Conservation (phyloP, 352 stramenopile species). For the Phytophthora fragariae region DNA sequence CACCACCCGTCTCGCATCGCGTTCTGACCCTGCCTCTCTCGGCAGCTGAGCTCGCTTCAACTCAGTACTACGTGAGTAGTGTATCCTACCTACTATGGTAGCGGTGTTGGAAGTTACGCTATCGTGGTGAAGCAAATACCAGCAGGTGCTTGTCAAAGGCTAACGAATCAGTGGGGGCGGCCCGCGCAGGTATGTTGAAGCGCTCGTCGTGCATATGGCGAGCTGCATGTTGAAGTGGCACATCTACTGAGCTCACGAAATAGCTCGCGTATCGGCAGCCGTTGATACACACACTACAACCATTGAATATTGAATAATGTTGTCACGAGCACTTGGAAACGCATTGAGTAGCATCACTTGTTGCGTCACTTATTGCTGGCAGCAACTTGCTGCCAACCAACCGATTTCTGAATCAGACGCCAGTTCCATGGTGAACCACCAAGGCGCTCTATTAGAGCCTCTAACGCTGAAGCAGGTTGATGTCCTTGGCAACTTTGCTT, state of each 20-base stretch:
- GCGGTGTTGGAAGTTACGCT: neutral
- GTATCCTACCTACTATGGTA: no score
- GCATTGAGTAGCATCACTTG: neutral
- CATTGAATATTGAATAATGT: no score
- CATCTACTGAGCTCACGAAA: neutral
- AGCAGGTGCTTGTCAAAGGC: neutral
- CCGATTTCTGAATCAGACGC: neutral
- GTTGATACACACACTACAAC: neutral
- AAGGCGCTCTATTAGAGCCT: no score
- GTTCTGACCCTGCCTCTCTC: conserved; percentile 7
- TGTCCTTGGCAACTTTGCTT: neutral
- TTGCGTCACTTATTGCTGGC: no score
- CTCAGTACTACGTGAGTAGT: neutral
- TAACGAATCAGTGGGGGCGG: no score
- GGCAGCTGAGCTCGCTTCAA: conserved; percentile 2
- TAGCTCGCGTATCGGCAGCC: no score
- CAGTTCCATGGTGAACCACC: neutral
- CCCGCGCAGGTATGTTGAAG: neutral
- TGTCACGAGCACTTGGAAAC: neutral
- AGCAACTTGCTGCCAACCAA: neutral
- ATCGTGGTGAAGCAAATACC: no score
- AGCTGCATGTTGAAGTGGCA: neutral
- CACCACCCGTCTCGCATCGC: conserved; percentile 1
- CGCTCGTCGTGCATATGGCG: neutral
- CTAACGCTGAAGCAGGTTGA: neutral